Conservation (phyloP, 2,329 filamentous ascomycete species). For the Atkinsonella texensis region DNA sequence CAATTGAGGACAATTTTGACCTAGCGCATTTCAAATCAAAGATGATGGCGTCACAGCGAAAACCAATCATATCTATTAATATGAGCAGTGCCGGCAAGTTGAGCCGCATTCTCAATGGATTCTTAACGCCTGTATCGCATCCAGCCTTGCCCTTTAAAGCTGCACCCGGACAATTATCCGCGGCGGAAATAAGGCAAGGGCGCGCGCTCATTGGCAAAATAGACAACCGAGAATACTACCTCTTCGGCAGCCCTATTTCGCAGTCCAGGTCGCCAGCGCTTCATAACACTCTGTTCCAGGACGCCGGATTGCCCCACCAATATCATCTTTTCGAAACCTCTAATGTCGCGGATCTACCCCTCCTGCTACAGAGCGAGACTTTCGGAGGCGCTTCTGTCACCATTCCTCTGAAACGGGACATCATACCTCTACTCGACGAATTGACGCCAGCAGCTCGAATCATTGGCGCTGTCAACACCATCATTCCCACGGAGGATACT, state of each 20-base stretch:
- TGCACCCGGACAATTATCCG: conserved; percentile 85
- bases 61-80: conserved; percentile 89
- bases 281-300: conserved; percentile 73
- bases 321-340: conserved; percentile 71
- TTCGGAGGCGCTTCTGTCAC: conserved; percentile 95
- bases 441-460: conserved; percentile 65
- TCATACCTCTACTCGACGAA: conserved; percentile 70
- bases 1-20: conserved; percentile 74
- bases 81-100: conserved; percentile 85
- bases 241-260: conserved; percentile 78
- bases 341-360: conserved; percentile 44
- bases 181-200: conserved; percentile 72
- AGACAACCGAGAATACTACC: conserved; percentile 62
- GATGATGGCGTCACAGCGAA: conserved; percentile 59
- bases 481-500: conserved; percentile 46
- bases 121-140: conserved; percentile 92
- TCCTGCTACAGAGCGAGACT: conserved; percentile 53
- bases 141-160: conserved; percentile 82
- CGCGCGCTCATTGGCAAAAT: conserved; percentile 71
- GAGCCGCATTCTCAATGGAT: conserved; percentile 79
- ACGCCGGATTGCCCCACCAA: conserved; percentile 70
- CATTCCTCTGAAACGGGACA: conserved; percentile 84
- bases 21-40: conserved; percentile 69
- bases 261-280: conserved; percentile 77
- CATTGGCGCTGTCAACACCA: conserved; percentile 92